A percentile compares a stretch with the other conserved stretches of the same genome.
These are phyloP conservation scores for Colletotrichum sp. DNA, from an alignment of 2,329 filamentous ascomycete species.

Conservation along the genomic window DNA sequence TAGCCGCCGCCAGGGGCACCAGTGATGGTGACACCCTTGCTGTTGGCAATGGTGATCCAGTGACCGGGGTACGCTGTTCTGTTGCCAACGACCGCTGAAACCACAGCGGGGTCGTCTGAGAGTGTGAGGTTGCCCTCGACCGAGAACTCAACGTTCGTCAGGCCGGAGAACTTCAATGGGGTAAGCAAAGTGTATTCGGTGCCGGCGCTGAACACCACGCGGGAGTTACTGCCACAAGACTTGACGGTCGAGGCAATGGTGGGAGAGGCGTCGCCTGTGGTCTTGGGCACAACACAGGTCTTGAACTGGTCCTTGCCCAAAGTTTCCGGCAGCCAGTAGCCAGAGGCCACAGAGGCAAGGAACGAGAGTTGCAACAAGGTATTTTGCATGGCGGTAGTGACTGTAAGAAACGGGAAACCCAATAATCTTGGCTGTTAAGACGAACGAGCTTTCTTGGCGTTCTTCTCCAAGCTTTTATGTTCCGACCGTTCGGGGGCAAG, in stretches of 20 bases:
- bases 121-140: conserved; percentile 3
- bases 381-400: not conserved
- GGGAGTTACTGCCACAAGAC: conserved; percentile 3
- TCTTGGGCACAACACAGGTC: conserved; percentile 6
- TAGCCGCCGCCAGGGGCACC: not conserved
- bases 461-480: not conserved
- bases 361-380: not conserved
- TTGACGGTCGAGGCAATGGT: not conserved
- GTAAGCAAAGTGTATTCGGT: not conserved
- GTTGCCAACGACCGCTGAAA: not conserved
- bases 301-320: not conserved
- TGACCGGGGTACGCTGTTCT: not conserved
- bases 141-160: conserved; percentile 5
- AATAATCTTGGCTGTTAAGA: not conserved
- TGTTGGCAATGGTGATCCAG: conserved; percentile 10
- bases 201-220: not conserved
- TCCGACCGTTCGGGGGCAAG: not conserved
- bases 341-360: not conserved
- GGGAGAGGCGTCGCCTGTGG: not conserved
- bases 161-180: not conserved
- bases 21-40: conserved; percentile 4
- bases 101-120: not conserved
- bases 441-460: not conserved
- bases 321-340: conserved; percentile 9
- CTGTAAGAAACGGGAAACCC: not conserved